phyloP scores from a whole-genome alignment of 1,284 basidiomycete species.

The Cerioporus squamosus region DNA sequence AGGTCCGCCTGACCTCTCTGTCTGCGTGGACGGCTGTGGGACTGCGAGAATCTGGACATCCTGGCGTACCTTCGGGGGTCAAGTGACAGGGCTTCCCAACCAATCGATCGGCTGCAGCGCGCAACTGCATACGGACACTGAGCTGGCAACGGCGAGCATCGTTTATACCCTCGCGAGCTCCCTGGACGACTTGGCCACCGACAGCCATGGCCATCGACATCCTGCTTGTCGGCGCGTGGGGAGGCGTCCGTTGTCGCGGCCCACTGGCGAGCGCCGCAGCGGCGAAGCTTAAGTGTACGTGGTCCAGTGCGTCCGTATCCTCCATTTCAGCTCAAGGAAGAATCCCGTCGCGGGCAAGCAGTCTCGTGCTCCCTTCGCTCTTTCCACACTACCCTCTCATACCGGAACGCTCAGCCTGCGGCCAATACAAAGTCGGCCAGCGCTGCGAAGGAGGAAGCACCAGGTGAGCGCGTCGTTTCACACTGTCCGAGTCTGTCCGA shows the following conservation, averaged over 20 bases:
- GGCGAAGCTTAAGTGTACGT: conserved; percentile 16
- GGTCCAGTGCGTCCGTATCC: not conserved
- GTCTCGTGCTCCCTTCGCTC: conserved; percentile 30
- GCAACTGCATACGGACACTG: conserved; percentile 5
- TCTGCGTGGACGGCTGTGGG: conserved; percentile 7
- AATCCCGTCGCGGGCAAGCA: conserved; percentile 8
- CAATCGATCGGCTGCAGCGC: conserved; percentile 25
- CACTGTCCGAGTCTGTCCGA: not conserved
- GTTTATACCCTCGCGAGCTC: conserved; percentile 1
- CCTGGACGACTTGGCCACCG: conserved; percentile 6
- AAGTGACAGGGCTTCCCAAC: conserved; percentile 21
- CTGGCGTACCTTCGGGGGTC: conserved; percentile 17
- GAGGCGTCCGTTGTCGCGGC: conserved; percentile 14
- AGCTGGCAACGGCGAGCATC: conserved; percentile 12
- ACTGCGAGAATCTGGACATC: not conserved
- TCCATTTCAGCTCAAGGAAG: conserved; percentile 11
- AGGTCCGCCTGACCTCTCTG: conserved; percentile 16
- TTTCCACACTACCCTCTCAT: conserved; percentile 27
- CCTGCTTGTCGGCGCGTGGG: conserved; percentile 20
- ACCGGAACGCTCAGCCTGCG: conserved; percentile 27
- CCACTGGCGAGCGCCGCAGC: conserved; percentile 8
- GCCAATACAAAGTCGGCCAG: conserved; percentile 16
- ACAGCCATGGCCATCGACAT: conserved; percentile 23
- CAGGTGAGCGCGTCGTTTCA: conserved; percentile 24
- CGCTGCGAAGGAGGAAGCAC: conserved; percentile 23